phyloP scores from a whole-genome alignment of 768 basidiomycete genomes.

The Udeniomyces megalosporus region DNA sequence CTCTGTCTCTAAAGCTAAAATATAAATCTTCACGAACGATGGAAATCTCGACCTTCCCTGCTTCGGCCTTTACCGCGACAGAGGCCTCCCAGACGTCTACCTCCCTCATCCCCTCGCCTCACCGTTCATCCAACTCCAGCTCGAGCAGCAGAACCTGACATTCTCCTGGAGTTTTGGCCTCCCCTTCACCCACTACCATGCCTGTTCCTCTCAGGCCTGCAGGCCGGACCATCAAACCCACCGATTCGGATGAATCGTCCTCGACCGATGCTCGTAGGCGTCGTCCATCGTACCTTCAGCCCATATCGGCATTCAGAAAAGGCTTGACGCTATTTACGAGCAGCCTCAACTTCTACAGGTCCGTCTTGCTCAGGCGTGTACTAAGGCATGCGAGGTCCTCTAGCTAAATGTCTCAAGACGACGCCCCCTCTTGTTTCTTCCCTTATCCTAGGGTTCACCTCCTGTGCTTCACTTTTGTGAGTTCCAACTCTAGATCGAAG shows the following conservation, averaged over 20 bases:
- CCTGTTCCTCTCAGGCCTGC: not conserved
- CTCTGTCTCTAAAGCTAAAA: too few relatives aligned
- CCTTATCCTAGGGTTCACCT: conserved; percentile 5
- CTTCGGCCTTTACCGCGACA: too few relatives aligned
- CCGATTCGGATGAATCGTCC: not conserved
- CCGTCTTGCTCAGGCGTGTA: not conserved
- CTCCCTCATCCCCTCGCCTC: too few relatives aligned
- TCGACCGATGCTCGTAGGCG: not conserved
- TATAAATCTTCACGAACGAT: too few relatives aligned
- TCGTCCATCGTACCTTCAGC: not conserved
- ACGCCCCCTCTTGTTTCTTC: not conserved
- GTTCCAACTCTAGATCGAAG: not conserved
- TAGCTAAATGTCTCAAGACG: not conserved
- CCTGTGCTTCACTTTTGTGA: conserved; percentile 13
- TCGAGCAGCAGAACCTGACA: too few relatives aligned
- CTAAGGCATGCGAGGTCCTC: too few relatives aligned
- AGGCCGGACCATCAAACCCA: not conserved
- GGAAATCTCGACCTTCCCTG: too few relatives aligned
- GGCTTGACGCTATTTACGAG: not conserved
- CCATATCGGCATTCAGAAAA: not conserved
- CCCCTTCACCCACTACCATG: not conserved
- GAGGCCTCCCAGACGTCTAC: too few relatives aligned
- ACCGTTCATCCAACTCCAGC: too few relatives aligned
- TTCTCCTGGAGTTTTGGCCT: too few relatives aligned
- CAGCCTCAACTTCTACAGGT: conserved; percentile 13